These are phyloP conservation scores for Sarcomyxa edulis DNA, from an alignment of 768 basidiomycete genomes.

Conservation along the genomic window DNA sequence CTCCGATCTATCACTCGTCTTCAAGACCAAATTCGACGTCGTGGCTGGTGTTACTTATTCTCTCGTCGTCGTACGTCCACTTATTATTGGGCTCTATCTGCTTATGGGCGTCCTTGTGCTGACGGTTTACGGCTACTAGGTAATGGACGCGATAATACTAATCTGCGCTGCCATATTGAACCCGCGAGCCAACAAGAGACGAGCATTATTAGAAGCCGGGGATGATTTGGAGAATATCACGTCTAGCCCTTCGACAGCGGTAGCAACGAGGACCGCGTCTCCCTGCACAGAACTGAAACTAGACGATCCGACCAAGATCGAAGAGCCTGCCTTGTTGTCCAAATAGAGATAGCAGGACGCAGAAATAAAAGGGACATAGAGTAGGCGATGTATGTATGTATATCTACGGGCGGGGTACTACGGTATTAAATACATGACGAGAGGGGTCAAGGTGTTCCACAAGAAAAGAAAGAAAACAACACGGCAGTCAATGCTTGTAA, in stretches of 20 bases:
- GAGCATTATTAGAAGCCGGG: conserved; percentile 14
- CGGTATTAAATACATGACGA: conserved; percentile 3
- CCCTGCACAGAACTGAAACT: too few relatives aligned
- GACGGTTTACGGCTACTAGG: conserved; percentile 48
- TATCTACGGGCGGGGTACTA: neutral
- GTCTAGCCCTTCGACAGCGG: neutral
- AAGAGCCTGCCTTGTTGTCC: too few relatives aligned
- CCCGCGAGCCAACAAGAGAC: conserved; percentile 29
- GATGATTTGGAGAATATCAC: neutral
- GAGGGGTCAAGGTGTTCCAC: neutral
- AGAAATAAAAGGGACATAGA: too few relatives aligned
- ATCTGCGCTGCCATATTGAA: too few relatives aligned
- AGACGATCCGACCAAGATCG: too few relatives aligned
- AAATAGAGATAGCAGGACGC: too few relatives aligned
- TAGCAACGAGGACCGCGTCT: neutral
- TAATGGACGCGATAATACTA: conserved; percentile 57
- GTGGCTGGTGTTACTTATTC: conserved; percentile 60
- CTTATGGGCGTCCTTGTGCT: neutral
- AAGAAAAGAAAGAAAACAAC: neutral
- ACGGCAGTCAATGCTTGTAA: too few relatives aligned
- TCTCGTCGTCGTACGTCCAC: conserved; percentile 48
- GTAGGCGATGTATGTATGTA: too few relatives aligned
- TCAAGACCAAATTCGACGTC: conserved; percentile 57
- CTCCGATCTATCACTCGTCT: conserved; percentile 62
- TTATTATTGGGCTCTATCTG: neutral